Base-by-base conservation (phyloP, 176 grass and related monocot genomes). In the Aegilops bicornis region DNA sequence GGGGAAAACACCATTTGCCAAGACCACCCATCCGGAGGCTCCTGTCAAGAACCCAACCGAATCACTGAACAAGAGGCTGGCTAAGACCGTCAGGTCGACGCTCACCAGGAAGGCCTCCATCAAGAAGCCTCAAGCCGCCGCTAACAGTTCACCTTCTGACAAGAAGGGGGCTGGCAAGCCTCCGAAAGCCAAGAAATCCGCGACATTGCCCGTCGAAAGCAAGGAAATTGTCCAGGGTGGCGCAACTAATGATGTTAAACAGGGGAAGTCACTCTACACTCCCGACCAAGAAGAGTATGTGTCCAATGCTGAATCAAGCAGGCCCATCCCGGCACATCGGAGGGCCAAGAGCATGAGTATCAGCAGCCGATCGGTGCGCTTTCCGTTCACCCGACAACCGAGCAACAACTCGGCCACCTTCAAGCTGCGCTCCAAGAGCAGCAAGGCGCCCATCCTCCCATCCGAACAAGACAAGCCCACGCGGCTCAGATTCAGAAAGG, bases 401-500 rank as follows among this genome's bases (percentile, higher is more conserved):
- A 90, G 90, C 90, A 90, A 33, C 48, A 87, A 62, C 2, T 39
- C 68, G 3, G 13, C 69, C 5, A 14, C 60, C 85, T 88, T 86
- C 90, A 84, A 92, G 79, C 22, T 86, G 73, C 74, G 84, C 0
- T 95, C 88, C 75, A 84, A 73, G 79, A 90, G 90, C 88, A 73
- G 67, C 79, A 88, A 64, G 10, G 87, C 71, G 0, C 82, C 84
- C 0, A 25, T 52, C 9, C 15, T 68, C 29, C 89, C 87, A 17
- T 20, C 84, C 1, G 75, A 68, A 6, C 58, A 86, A 36, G 65
- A 73, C 29, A 84, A 42, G 36, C 52, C 76, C 1, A 58, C 64
- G 39, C 85, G 84, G 82, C 8, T 95, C 42, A 81, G 64, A 74
- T 90, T 82, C 25, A 86, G 88, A 40, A 88, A 82, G 32, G 79